A percentile compares a stretch with the other conserved stretches of the same genome.
Evolutionary conservation across 306 rosid genomes (phyloP).

Genomic region (Styphnolobium japonicum): DNA sequence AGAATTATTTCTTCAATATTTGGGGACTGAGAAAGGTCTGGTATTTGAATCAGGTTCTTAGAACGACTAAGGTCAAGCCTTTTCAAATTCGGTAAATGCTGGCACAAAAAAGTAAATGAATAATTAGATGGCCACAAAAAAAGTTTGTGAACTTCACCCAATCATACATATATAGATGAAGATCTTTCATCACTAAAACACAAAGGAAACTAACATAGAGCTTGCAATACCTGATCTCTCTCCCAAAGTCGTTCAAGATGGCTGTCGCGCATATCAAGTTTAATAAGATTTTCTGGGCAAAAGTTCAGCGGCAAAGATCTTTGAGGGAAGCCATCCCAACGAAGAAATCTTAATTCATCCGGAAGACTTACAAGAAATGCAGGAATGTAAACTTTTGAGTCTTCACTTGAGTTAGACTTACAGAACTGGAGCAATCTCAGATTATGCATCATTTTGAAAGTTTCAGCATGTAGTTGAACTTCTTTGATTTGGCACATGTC

Average conservation of each 20-base stretch:
- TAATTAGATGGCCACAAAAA: background rate
- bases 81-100: slow-evolving; percentile 30
- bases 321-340: slow-evolving; percentile 22
- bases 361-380: background rate
- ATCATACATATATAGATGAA: background rate
- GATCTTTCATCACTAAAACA: background rate
- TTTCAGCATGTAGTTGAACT: background rate
- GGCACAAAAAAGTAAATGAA: background rate
- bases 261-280: background rate
- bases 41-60: background rate
- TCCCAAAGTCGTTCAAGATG: slow-evolving; percentile 29
- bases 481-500: background rate
- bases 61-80: slow-evolving; percentile 14
- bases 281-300: slow-evolving; percentile 2
- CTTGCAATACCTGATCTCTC: slow-evolving; percentile 9
- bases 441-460: slow-evolving; percentile 28
- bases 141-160: background rate
- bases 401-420: background rate
- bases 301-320: background rate
- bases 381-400: background rate
- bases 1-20: slow-evolving; percentile 34
- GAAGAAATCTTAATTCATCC: background rate
- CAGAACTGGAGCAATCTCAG: slow-evolving; percentile 15
- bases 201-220: background rate
- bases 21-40: slow-evolving; percentile 12